Evolutionary conservation across 371 early-diverging fungal species (phyloP), one percentile per base, ranked within the genome.

Genomic region (Mortierella sp.): DNA sequence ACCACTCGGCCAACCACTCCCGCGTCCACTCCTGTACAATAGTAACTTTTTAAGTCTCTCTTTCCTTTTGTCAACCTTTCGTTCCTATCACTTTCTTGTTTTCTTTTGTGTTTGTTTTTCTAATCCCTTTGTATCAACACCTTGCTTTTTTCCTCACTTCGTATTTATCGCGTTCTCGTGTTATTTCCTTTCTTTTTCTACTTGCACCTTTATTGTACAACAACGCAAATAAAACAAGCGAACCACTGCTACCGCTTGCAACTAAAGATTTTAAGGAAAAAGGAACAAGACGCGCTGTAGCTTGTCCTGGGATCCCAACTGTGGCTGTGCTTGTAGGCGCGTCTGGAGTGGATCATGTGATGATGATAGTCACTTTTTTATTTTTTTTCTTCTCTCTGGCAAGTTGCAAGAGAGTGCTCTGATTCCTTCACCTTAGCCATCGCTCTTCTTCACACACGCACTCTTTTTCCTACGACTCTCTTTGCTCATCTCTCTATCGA

Each of bases 111-210:
- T 44, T 60, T 75, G 68, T 75, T 47, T 72, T 52, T 50, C 31
- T 71, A 71, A 38, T 71, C 48, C 72, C 47, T n/a, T 68, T 71
- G 72, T 48, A 71, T 71, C 72, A 44, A 71, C 68, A 68, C 11
- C 68, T 24, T 68, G 9, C 68, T 42, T 42, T 28, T 58, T 63
- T 63, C 34, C 5, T 2, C 65, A 13, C 26, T 58, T 28, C 63
- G 63, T 63, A 63, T 63, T 63, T 63, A 63, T 63, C 63, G 63
- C 63, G 63, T 9, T n/a, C 28, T 34, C 34, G 16, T 63, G 63
- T 34, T 34, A 14, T 34, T 16, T 26, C 13, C 26, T 26, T 26
- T 0, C n/a, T 28, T 19, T 31, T 63, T 63, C 19, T 63, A 50
- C 2, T 34, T 68, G 44, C 68, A 3, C 24, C 11, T 24, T 24